Evolutionary conservation across 345 rosid species (phyloP), one percentile per base, ranked within the genome.

Genomic region (Rubroshorea leprosula): DNA sequence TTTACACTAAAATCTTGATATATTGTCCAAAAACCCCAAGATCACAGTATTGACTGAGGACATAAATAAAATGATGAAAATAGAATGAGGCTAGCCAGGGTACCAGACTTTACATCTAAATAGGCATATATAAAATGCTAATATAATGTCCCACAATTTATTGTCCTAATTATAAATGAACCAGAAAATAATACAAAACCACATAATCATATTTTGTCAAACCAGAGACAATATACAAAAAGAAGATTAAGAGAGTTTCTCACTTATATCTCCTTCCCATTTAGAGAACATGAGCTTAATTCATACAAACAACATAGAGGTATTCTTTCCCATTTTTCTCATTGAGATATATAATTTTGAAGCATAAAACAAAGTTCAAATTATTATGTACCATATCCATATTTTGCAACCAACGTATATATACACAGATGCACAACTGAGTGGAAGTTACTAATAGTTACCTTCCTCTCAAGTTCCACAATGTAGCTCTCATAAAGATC

Each of bases 381-480:
- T 29, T 29, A 29, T 29, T 29, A 29, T 9, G 9, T 29, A 41
- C 16, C 45, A 6, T 8, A 41, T 14, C 16, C 45, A 41, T 14
- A 14, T 14, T 8, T 41, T 41, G 3, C 2, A 1, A 41, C 2
- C 15, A 1, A n/a, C 47, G 9, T 4, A 29, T 29, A 44, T n/a
- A 14, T 2, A 5, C 18, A n/a, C 39, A 57, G 16, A 22, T n/a
- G 35, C 49, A 43, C 16, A 49, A 1, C 44, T 8, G 12, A 49
- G 13, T 47, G 52, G 16, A 44, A 18, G 43, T 20, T 20, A 43
- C 26, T 47, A 47, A 54, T 49, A n/a, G 23, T 54, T 81, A 91
- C 98, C 96, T 89, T 93, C 80, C 94, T 85, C 79, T 60, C 94
- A 59, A 89, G 95, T 66, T 93, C 99, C 69, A 83, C 88, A 43